phyloP scores from a whole-genome alignment of 2,329 filamentous ascomycete genomes.

The Fusarium fujikuroi region DNA sequence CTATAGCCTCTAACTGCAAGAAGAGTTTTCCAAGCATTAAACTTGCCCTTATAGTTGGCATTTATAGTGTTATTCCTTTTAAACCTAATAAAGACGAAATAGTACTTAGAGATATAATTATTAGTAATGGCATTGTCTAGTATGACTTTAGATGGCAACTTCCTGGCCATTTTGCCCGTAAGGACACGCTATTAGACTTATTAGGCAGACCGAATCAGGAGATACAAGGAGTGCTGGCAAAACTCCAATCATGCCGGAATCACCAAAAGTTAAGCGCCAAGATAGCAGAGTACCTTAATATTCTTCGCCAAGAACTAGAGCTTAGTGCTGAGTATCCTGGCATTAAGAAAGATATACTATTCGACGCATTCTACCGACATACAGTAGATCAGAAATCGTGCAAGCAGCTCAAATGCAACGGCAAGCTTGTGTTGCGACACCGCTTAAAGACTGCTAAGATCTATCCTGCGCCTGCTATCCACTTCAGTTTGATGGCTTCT shows the following conservation, averaged over 20 bases:
- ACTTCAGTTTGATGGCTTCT: not conserved
- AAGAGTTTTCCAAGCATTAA: not conserved
- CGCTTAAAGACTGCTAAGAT: fast-evolving
- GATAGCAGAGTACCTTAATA: too few species aligned
- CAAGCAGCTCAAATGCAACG: not conserved
- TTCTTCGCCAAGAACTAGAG: too few species aligned
- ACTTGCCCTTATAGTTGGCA: not conserved
- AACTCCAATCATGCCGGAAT: too few species aligned
- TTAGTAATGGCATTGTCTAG: not conserved
- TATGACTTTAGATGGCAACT: not conserved
- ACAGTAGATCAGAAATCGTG: not conserved
- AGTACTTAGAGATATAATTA: not conserved
- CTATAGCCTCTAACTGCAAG: not conserved
- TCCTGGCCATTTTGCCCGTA: not conserved
- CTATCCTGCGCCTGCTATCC: not conserved
- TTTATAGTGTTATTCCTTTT: not conserved
- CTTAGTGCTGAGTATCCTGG: too few species aligned
- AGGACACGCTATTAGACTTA: not conserved
- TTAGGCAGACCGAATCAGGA: not conserved
- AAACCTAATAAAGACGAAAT: fast-evolving
- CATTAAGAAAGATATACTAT: not conserved
- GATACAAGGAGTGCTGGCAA: not conserved
- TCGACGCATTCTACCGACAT: not conserved
- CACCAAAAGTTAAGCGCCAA: too few species aligned
- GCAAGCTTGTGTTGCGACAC: not conserved